These are phyloP conservation scores for Exophiala xenobiotica DNA, from an alignment of 2,329 filamentous ascomycete genomes.

Conservation along the genomic window DNA sequence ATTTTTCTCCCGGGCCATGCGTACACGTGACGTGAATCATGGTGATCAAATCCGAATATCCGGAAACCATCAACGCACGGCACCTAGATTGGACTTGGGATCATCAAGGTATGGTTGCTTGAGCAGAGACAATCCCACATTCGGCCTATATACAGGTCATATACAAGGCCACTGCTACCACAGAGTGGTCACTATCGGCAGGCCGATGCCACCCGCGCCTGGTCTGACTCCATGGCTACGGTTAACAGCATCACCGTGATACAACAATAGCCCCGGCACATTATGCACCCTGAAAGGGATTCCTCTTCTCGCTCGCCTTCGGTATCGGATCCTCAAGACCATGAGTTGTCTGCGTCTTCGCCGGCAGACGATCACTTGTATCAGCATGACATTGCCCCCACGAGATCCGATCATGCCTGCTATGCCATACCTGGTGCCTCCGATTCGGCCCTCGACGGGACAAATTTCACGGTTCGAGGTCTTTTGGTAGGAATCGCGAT, in stretches of 20 bases:
- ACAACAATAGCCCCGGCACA: neutral
- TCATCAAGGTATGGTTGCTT: too few relatives aligned
- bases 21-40: too few relatives aligned
- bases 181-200: too few relatives aligned
- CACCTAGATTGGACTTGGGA: too few relatives aligned
- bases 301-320: conserved; percentile 11
- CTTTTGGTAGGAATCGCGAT: conserved; percentile 77
- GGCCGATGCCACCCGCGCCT: too few relatives aligned
- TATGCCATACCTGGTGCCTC: conserved; percentile 17
- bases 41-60: too few relatives aligned
- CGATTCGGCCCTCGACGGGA: conserved; percentile 44
- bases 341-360: conserved; percentile 16
- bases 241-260: neutral
- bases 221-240: neutral
- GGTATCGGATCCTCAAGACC: conserved; percentile 14
- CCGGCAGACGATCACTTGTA: too few relatives aligned
- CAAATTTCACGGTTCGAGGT: conserved; percentile 82
- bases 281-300: conserved; percentile 29
- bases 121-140: too few relatives aligned
- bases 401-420: conserved; percentile 25
- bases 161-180: too few relatives aligned
- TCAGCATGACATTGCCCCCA: conserved; percentile 10
- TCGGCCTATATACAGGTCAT: too few relatives aligned
- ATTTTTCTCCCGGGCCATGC: too few relatives aligned
- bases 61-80: too few relatives aligned